Evolutionary conservation across 805 yeast genomes (phyloP), one percentile per base, ranked within the genome.

Genomic region (Kregervanrija delftensis): DNA sequence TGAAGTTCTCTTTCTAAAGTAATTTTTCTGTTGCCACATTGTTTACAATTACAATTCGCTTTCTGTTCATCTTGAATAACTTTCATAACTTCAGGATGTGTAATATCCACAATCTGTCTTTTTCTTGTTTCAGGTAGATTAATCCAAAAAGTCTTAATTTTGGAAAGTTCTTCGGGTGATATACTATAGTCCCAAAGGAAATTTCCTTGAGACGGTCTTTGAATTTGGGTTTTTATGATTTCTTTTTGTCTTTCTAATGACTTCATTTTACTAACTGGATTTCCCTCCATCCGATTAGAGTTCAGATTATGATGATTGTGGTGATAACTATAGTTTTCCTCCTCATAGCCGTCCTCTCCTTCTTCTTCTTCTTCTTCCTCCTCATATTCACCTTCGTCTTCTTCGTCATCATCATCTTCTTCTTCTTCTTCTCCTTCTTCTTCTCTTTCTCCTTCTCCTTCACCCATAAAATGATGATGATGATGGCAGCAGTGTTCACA

Each of bases 1-100:
- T 81, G 88, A 55, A 89, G 71, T 59, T 86, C 95, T 52, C 77
- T 80, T 57, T 85, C 93, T 50, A 87, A 75, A 12, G 86, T 78
- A 41, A 69, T 63, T 55, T 82, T 79, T 52, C 84, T 81, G 39
- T 86, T 74, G 2, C 90, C 91, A 65, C 96, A 90, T 14, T 79
- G 79, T 4, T 80, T 67, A 59, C 96, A 90, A 46, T 77, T 73
- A 60, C 96, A 89, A 28, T 63, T 60, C 22, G 69, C 65, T 49
- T 72, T 69, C 56, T 78, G 82, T 56, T 79, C 79, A 47, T 73
- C 79, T 48, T 74, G 76, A 60, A 87, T 76, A 37, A 79, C 72
- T 40, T 74, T 75, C 63, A 85, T 70, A 1, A 89, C 79, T 35
- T 86, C 80, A 39, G 77, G 77, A 58, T 81, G 83, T 52, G 85